Percentiles rank a stretch among this genome's conserved stretches.
Conservation (phyloP, 495 filamentous ascomycete species). For the Stereocaulon alpinum region DNA sequence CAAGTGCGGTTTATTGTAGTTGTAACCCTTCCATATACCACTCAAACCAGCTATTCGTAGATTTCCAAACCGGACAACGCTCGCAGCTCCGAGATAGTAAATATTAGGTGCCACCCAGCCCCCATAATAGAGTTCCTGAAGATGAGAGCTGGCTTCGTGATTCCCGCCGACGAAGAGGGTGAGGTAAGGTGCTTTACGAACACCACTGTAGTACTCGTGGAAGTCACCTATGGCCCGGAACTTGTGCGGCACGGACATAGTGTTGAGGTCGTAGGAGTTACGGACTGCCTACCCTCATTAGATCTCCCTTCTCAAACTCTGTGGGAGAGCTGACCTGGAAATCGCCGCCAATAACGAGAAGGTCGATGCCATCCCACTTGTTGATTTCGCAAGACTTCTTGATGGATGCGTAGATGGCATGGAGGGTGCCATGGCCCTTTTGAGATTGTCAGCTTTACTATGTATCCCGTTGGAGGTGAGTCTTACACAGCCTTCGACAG, state of each 20-base stretch:
- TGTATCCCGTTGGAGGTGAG: not conserved
- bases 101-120: slow-evolving; percentile 97
- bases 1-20: slow-evolving; percentile 69
- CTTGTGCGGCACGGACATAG: slow-evolving; percentile 76
- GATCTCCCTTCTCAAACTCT: slow-evolving; percentile 7
- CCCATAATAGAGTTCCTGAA: slow-evolving; percentile 88
- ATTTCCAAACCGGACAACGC: slow-evolving; percentile 69
- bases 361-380: slow-evolving; percentile 66
- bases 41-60: slow-evolving; percentile 83
- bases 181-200: slow-evolving; percentile 64
- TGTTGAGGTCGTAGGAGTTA: slow-evolving; percentile 74
- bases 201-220: slow-evolving; percentile 80
- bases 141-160: slow-evolving; percentile 79
- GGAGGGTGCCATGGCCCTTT: slow-evolving; percentile 75
- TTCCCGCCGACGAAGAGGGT: slow-evolving; percentile 93
- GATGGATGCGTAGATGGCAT: slow-evolving; percentile 79
- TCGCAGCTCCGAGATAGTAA: slow-evolving; percentile 89
- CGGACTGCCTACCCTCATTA: slow-evolving; percentile 56
- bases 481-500: slow-evolving; percentile 75
- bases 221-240: slow-evolving; percentile 83
- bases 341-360: slow-evolving; percentile 83
- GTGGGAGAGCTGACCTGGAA: slow-evolving; percentile 54
- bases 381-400: slow-evolving; percentile 49
- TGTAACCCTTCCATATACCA: slow-evolving; percentile 83
- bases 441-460: slow-evolving; percentile 1